Percentiles rank a stretch among this genome's conserved stretches.
Evolutionary conservation across 2,329 filamentous ascomycete genomes (phyloP).

Genomic region (Colletotrichum filicis): DNA sequence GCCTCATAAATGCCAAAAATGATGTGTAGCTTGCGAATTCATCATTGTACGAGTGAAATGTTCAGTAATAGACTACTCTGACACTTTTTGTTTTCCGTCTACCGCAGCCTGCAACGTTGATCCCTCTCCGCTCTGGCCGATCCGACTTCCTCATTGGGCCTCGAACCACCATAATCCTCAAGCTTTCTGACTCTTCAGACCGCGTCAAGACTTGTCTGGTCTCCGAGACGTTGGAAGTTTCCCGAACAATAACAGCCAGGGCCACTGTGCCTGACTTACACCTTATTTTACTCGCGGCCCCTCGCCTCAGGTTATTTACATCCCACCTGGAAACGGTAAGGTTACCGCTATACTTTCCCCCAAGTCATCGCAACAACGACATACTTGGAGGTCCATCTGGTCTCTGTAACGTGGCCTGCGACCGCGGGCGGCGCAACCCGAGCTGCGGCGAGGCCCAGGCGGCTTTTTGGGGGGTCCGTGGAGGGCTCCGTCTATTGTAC

Average conservation of each 20-base stretch:
- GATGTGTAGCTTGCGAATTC: neutral
- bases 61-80: neutral
- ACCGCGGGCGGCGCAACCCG: neutral
- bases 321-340: neutral
- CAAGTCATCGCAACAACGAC: neutral
- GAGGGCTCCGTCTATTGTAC: neutral
- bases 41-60: neutral
- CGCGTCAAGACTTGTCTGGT: neutral
- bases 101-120: constrained; percentile 1
- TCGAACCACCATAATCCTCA: neutral
- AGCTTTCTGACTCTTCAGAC: neutral
- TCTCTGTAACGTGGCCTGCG: constrained; percentile 13
- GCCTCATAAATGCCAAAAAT: neutral
- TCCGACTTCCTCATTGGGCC: neutral
- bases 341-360: neutral
- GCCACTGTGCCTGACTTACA: neutral
- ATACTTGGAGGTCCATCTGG: constrained; percentile 1
- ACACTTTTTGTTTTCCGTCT: neutral
- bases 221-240: neutral
- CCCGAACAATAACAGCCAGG: neutral
- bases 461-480: neutral
- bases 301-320: neutral
- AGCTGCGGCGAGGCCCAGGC: constrained; percentile 3
- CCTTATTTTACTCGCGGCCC: neutral
- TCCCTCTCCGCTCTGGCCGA: neutral